Base-by-base conservation (phyloP, 2,329 filamentous ascomycete species). In the Xylariaceae sp. region DNA sequence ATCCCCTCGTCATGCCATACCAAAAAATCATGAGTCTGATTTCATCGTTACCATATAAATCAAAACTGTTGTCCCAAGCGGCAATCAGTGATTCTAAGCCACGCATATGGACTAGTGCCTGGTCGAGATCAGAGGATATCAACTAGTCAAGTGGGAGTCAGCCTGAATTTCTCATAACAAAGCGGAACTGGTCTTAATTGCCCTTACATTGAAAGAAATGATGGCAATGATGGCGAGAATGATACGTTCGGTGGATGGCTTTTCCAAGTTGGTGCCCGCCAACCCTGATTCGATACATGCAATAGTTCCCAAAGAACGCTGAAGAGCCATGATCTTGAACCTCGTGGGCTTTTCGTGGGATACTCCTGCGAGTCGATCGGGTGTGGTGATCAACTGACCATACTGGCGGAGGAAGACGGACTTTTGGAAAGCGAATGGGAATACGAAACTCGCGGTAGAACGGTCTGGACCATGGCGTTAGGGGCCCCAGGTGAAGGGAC, bases 1-100 rank as follows among this genome's bases (percentile, higher is more conserved):
- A 34, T 24, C 36, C 29, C 26, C 26, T 44, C 37, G n/a, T 44
- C 19, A 28, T 43, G 41, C 14, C 41, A 23, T 53, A 53, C 50
- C 50, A 53, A 29, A 47, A 46, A 21, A 53, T 33, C 50, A 53
- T 53, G 12, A 53, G 31, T 53, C 50, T 53, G 41, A 46, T 23
- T n/a, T 46, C 50, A 19, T 53, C 34, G 31, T 39, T 31, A 46
- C 24, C 41, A 12, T 24, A 31, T 12, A 46, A 31, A 33, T 23
- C n/a, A 46, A 33, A 53, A 26, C 23, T 31, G 7, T 40, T 19
- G 34, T 33, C 41, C 9, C 31, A n/a, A 53, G 33, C 33, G 33
- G 31, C 23, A 31, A 53, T 53, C 8, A 53, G 40, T 23, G 50
- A 53, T 40, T 40, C 41, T n/a, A 53, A 53, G 12, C 50, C 50